These are phyloP conservation scores for Grosmannia clavigera DNA, from an alignment of 2,329 filamentous ascomycete genomes.

Conservation along the genomic window DNA sequence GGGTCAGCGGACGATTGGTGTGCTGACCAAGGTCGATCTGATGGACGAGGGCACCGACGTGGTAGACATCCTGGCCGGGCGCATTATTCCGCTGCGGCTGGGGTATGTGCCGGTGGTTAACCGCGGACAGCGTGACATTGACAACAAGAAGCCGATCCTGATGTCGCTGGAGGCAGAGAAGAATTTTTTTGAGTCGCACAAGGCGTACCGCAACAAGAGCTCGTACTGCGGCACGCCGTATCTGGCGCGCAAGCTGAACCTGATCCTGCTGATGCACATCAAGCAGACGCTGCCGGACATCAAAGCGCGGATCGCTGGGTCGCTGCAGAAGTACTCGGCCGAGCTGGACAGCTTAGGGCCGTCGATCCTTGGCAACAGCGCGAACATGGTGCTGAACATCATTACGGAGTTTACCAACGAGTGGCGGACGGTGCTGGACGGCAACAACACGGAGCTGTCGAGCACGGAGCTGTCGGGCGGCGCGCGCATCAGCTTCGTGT, in stretches of 20 bases:
- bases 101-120: slow-evolving; percentile 96
- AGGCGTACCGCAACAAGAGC: slow-evolving; percentile 96
- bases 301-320: slow-evolving; percentile 91
- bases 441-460: slow-evolving; percentile 92
- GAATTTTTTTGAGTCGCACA: slow-evolving; percentile 97
- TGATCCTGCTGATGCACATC: slow-evolving; percentile 99
- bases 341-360: slow-evolving; percentile 80
- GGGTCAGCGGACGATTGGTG: slow-evolving; percentile 88
- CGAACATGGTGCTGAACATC: slow-evolving; percentile 95
- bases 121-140: slow-evolving; percentile 93
- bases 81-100: slow-evolving; percentile 87
- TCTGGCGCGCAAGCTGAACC: slow-evolving; percentile 87
- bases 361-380: slow-evolving; percentile 89
- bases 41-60: slow-evolving; percentile 99
- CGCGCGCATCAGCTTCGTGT: slow-evolving; percentile 97
- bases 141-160: slow-evolving; percentile 92
- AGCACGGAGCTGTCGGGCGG: slow-evolving; percentile 90
- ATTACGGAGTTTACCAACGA: slow-evolving; percentile 98
- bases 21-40: slow-evolving; percentile 90
- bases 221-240: slow-evolving; percentile 98
- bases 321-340: slow-evolving; percentile 76
- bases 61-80: slow-evolving; percentile 89
- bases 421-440: slow-evolving; percentile 90
- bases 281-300: slow-evolving; percentile 98
- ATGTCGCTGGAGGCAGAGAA: slow-evolving; percentile 87